Percentiles rank a stretch among this genome's conserved stretches.
Conservation (phyloP, 306 rosid genomes). For the Prunus fruticosa region DNA sequence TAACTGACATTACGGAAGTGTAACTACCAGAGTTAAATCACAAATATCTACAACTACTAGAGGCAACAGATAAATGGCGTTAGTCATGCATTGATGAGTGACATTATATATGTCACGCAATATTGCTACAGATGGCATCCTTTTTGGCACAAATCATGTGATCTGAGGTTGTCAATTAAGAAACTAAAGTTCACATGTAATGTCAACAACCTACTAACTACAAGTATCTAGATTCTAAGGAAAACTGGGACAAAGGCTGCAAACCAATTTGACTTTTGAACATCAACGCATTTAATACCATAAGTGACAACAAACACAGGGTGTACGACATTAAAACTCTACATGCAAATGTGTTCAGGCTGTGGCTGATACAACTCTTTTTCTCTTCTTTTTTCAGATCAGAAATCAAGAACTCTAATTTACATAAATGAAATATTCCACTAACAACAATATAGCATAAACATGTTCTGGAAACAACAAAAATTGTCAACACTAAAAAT, state of each 20-base stretch:
- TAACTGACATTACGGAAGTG: no score
- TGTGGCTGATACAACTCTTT: no score
- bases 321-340: neutral
- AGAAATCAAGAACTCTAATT: neutral
- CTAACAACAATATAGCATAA: neutral
- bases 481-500: neutral
- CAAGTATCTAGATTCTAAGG: neutral
- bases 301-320: neutral
- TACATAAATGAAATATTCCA: neutral
- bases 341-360: neutral
- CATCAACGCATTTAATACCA: neutral
- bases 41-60: neutral
- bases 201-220: neutral
- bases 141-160: neutral
- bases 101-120: neutral
- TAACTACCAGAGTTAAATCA: neutral
- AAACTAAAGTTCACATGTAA: neutral
- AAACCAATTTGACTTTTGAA: neutral
- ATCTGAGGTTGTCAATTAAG: neutral
- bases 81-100: neutral
- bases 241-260: neutral
- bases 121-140: neutral
- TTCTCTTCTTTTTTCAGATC: neutral
- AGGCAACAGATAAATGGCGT: neutral
- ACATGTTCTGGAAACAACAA: neutral